Conservation (phyloP, 2,329 filamentous ascomycete species). For the Fusarium sp. region DNA sequence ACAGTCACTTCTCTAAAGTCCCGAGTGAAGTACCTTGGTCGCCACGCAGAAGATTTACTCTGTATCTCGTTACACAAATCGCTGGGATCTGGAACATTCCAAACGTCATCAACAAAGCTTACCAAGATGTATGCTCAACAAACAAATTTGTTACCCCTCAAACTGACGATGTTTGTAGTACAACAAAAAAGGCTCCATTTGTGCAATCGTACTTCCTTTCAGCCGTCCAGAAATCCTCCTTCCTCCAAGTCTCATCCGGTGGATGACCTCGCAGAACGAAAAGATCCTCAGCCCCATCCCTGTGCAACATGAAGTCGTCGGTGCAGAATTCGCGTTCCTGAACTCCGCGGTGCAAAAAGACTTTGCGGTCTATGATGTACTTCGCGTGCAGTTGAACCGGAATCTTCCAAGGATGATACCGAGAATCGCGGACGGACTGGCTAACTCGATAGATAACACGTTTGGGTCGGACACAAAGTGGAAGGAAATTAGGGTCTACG, state of each 20-base stretch:
- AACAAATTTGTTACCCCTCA: fast-evolving
- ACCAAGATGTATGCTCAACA: fast-evolving
- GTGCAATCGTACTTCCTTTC: background rate
- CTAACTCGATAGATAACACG: fast-evolving
- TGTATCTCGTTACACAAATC: background rate
- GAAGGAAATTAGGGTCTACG: background rate
- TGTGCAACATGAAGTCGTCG: background rate
- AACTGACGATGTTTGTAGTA: background rate
- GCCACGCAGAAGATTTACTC: background rate
- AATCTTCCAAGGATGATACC: fast-evolving
- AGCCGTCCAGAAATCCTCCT: background rate
- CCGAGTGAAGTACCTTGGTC: background rate
- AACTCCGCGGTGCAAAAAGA: fast-evolving
- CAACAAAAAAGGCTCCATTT: background rate
- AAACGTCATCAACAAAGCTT: fast-evolving
- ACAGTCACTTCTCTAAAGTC: background rate
- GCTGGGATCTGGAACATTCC: background rate
- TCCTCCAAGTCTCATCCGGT: fast-evolving
- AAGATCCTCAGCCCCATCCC: background rate
- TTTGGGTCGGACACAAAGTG: background rate
- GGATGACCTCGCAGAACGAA: background rate
- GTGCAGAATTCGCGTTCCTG: background rate
- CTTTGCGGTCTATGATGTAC: background rate
- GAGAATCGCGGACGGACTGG: fast-evolving
- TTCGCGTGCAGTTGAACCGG: background rate